Evolutionary conservation across 345 rosid species (phyloP).

Genomic region (Brassica juncea): DNA sequence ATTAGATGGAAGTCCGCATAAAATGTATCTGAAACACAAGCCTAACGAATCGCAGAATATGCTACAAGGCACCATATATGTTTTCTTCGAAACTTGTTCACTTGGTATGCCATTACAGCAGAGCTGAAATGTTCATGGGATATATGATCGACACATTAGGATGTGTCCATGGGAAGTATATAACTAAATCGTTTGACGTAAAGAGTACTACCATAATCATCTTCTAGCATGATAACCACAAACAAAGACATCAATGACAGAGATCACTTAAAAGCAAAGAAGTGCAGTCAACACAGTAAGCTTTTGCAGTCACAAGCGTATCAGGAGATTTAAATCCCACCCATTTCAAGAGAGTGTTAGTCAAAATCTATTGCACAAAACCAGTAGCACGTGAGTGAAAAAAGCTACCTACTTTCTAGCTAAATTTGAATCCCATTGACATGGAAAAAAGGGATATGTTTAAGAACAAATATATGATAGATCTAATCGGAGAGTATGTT

Average conservation of each 20-base stretch:
- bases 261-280: background rate
- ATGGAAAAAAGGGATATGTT: no score
- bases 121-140: background rate
- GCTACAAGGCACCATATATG: background rate
- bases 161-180: background rate
- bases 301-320: no score
- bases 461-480: background rate
- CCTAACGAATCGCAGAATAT: no score
- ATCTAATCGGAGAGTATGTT: background rate
- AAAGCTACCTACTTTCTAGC: background rate
- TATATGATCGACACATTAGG: background rate
- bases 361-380: no score
- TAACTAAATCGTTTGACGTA: background rate
- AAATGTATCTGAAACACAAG: background rate
- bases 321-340: no score
- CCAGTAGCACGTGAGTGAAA: background rate
- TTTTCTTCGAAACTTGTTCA: background rate
- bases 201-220: background rate
- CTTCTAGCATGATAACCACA: background rate
- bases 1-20: background rate
- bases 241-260: background rate
- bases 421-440: background rate
- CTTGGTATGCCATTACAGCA: background rate
- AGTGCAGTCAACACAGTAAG: background rate
- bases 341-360: no score